Evolutionary conservation across 768 basidiomycete species (phyloP).

Genomic region (Rhodotorula paludigena): DNA sequence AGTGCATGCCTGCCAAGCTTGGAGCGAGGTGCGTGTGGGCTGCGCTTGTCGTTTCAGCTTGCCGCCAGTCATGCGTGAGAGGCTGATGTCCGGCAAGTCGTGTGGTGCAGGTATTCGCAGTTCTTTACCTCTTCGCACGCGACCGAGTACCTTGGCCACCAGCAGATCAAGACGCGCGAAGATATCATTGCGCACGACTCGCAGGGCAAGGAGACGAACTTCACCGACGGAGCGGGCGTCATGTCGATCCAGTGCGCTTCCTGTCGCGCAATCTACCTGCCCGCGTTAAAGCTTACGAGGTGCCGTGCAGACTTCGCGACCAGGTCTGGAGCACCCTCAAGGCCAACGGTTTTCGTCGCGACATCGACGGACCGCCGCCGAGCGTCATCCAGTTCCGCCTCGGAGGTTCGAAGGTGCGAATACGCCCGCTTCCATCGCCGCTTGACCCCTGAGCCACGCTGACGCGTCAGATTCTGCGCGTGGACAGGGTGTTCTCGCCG

Average conservation of each 20-base stretch:
- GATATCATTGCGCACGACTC: constrained; percentile 4
- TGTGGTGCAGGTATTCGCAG: constrained; percentile 9
- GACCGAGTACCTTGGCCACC: neutral
- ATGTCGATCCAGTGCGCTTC: constrained; percentile 11
- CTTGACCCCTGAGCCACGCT: too few species aligned
- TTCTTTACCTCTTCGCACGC: constrained; percentile 9
- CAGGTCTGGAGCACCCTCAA: constrained; percentile 3
- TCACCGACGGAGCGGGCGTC: constrained; percentile 16
- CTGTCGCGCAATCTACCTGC: neutral
- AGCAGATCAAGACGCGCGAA: constrained; percentile 1
- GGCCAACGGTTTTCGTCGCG: constrained; percentile 2
- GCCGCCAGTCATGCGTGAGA: too few species aligned
- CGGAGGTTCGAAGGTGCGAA: constrained; percentile 11
- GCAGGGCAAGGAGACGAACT: constrained; percentile 2
- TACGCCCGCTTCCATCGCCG: neutral
- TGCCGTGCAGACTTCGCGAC: constrained; percentile 18
- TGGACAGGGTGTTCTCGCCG: constrained; percentile 10
- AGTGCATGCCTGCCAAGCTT: constrained; percentile 13
- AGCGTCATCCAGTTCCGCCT: constrained; percentile 24
- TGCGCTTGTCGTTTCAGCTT: too few species aligned
- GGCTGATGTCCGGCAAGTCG: too few species aligned
- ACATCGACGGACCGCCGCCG: neutral
- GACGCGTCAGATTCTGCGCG: too few species aligned
- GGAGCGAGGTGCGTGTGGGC: constrained; percentile 17
- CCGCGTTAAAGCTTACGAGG: neutral